Conservation (phyloP, 805 yeast species). For the Metschnikowia bowlesiae region DNA sequence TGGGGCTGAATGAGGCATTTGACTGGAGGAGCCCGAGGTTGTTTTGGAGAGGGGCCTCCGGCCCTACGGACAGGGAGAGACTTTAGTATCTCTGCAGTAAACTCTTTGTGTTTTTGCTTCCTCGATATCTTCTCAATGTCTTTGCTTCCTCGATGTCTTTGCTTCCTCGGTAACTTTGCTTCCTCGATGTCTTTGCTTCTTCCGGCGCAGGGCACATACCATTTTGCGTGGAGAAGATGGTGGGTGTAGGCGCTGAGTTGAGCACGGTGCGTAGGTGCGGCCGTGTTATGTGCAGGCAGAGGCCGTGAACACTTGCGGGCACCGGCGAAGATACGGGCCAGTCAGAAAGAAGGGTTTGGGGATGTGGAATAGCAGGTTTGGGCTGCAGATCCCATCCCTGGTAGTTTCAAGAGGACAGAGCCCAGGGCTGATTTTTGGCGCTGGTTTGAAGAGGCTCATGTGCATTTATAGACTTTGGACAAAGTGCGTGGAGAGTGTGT, state of each 20-base stretch:
- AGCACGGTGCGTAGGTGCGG: conserved; percentile 1
- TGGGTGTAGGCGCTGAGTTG: not conserved
- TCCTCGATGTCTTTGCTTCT: no score
- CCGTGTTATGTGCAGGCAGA: not conserved
- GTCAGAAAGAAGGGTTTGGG: not conserved
- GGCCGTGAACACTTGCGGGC: not conserved
- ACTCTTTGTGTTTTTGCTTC: no score
- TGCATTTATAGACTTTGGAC: no score
- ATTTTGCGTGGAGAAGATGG: not conserved
- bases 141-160: no score
- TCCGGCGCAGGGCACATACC: not conserved
- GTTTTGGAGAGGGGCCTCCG: no score
- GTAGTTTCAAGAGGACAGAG: not conserved
- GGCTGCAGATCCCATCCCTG: no score
- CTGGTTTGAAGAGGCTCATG: not conserved
- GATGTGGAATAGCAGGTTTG: not conserved
- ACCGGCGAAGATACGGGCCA: not conserved
- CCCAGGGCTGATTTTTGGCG: not conserved
- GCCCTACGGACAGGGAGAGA: no score
- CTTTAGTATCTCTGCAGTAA: no score
- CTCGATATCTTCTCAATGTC: no score
- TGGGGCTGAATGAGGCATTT: not conserved
- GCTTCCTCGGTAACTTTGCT: no score
- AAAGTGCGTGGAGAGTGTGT: no score
- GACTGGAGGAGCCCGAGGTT: no score